A percentile compares a stretch with the other conserved stretches of the same genome.
These are phyloP conservation scores for Kockovaella imperatae DNA, from an alignment of 768 basidiomycete genomes.

Conservation along the genomic window DNA sequence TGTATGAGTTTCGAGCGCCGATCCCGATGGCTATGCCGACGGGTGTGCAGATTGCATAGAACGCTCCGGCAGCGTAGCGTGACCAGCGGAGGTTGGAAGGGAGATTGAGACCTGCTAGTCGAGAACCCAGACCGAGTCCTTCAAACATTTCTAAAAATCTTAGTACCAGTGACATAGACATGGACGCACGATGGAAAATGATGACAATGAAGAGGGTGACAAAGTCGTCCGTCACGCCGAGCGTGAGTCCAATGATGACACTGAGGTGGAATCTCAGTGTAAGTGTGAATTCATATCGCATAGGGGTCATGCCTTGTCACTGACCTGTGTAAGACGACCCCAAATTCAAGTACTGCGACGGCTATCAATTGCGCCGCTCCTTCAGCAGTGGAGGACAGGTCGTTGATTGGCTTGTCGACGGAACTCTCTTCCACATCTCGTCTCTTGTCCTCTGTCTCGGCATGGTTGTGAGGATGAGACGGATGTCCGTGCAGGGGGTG, in stretches of 20 bases:
- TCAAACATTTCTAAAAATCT: constrained; percentile 94
- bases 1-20: constrained; percentile 58
- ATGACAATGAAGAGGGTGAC: constrained; percentile 81
- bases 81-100: constrained; percentile 29
- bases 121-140: constrained; percentile 84
- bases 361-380: constrained; percentile 66
- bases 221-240: constrained; percentile 79
- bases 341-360: constrained; percentile 87
- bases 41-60: constrained; percentile 49
- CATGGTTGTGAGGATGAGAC: constrained; percentile 17
- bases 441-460: constrained; percentile 1
- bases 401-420: constrained; percentile 13
- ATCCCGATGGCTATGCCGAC: constrained; percentile 76
- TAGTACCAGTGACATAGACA: background rate
- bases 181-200: constrained; percentile 78
- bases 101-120: constrained; percentile 64
- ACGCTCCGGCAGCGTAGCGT: constrained; percentile 31
- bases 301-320: background rate
- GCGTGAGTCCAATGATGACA: constrained; percentile 76
- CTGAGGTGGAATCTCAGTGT: constrained; percentile 44
- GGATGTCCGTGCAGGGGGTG: constrained; percentile 19
- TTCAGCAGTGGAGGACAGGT: constrained; percentile 22
- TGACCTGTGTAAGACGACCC: constrained; percentile 75
- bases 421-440: constrained; percentile 9
- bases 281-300: too few relatives aligned